phyloP scores from a whole-genome alignment of 192 early-diverging fungal species.

The Rhizoclosmatium globosum region DNA sequence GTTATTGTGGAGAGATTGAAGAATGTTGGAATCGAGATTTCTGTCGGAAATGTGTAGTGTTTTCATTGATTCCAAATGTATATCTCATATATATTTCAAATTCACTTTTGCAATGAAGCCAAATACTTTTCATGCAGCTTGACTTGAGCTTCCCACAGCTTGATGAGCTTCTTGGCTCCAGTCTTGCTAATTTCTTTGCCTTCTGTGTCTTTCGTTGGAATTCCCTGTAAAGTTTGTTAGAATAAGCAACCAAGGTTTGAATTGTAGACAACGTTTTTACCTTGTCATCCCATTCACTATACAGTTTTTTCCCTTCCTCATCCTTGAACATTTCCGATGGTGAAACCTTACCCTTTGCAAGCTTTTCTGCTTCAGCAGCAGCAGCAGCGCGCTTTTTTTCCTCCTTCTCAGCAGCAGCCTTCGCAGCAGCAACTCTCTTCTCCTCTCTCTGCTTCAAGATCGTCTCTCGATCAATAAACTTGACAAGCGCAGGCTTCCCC shows the following conservation, averaged over 20 bases:
- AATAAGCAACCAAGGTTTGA: too few species aligned
- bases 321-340: conserved; percentile 85
- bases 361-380: conserved; percentile 71
- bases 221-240: conserved; percentile 52
- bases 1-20: conserved; percentile 72
- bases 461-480: conserved; percentile 75
- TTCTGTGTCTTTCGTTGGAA: conserved; percentile 85
- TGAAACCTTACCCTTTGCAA: conserved; percentile 80
- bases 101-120: conserved; percentile 19
- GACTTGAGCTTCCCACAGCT: conserved; percentile 85
- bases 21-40: conserved; percentile 65
- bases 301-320: conserved; percentile 64
- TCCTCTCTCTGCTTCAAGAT: conserved; percentile 59
- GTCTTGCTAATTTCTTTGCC: conserved; percentile 87
- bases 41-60: conserved; percentile 45
- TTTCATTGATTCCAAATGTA: not conserved
- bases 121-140: conserved; percentile 92
- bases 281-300: conserved; percentile 80
- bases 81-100: not conserved
- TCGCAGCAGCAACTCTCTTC: conserved; percentile 64
- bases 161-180: conserved; percentile 85
- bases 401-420: conserved; percentile 69
- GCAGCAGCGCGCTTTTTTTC: conserved; percentile 67
- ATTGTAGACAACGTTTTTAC: not conserved
- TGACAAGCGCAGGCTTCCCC: conserved; percentile 86